phyloP scores from a whole-genome alignment of 2,329 filamentous ascomycete species.

The Trichoderma afroharzianum region DNA sequence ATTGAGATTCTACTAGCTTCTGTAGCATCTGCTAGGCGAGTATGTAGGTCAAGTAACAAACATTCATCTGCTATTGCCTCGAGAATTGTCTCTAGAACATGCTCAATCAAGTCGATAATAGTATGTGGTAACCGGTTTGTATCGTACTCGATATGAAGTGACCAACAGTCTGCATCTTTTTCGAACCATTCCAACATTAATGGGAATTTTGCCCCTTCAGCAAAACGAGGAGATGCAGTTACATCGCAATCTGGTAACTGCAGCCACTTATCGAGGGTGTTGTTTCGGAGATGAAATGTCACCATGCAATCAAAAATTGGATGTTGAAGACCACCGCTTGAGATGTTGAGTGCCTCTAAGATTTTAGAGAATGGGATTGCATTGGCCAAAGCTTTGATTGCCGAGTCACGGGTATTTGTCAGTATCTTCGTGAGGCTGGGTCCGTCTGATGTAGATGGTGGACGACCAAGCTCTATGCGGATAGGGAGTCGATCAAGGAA shows the following conservation, averaged over 20 bases:
- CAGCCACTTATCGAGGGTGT: constrained; percentile 10
- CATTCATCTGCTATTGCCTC: background rate
- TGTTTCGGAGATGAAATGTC: constrained; percentile 6
- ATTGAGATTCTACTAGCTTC: too few species aligned
- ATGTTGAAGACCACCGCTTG: background rate
- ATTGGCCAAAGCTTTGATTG: background rate
- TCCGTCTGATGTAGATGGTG: background rate
- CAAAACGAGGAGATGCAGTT: background rate
- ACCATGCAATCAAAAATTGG: constrained; percentile 17
- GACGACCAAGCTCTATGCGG: background rate
- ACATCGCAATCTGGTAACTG: background rate
- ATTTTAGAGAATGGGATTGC: constrained; percentile 8
- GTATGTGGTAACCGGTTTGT: background rate
- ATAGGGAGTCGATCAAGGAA: background rate
- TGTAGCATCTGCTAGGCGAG: background rate
- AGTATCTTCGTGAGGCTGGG: background rate
- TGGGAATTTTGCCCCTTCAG: constrained; percentile 14
- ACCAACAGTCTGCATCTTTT: background rate
- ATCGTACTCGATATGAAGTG: constrained; percentile 14
- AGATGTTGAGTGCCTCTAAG: background rate
- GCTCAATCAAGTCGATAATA: background rate
- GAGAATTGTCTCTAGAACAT: background rate
- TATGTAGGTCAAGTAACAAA: background rate
- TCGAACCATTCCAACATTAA: constrained; percentile 17
- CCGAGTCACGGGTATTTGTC: background rate